phyloP scores from a whole-genome alignment of 345 rosid genomes.

The Aurinia saxatilis region DNA sequence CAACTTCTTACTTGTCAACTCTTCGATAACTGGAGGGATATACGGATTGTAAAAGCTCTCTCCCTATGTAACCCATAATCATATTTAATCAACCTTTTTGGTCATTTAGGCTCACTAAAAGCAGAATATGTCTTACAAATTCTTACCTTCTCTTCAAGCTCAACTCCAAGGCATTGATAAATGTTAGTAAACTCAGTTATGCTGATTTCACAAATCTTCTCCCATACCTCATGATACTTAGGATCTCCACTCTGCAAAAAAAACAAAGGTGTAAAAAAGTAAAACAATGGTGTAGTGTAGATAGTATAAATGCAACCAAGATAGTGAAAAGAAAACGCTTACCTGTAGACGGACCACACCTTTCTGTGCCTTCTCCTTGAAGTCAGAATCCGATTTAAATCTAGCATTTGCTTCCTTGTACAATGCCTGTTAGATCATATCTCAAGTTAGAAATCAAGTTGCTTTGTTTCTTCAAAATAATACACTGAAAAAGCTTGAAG shows the following conservation, averaged over 20 bases:
- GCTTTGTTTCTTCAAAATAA: too few species aligned
- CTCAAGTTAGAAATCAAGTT: constrained; percentile 8
- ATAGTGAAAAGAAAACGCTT: background rate
- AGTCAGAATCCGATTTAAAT: constrained; percentile 55
- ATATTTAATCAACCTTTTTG: too few species aligned
- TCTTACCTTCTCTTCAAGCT: constrained; percentile 65
- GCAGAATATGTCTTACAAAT: too few species aligned
- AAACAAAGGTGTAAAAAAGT: too few species aligned
- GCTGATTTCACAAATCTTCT: constrained; percentile 54
- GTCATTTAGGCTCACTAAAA: too few species aligned
- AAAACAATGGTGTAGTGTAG: background rate
- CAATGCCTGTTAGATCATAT: constrained; percentile 40
- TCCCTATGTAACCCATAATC: background rate
- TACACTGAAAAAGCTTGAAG: background rate
- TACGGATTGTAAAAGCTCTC: constrained; percentile 83
- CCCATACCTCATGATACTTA: constrained; percentile 57
- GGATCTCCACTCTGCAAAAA: constrained; percentile 53
- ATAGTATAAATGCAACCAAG: background rate
- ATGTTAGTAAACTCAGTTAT: constrained; percentile 53
- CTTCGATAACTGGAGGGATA: constrained; percentile 49
- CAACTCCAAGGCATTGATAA: constrained; percentile 54
- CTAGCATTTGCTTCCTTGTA: constrained; percentile 64
- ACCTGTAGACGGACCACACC: constrained; percentile 58
- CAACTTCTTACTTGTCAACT: constrained; percentile 38
- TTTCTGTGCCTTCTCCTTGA: constrained; percentile 67